These are phyloP conservation scores for Glycyrrhiza uralensis DNA, from an alignment of 306 rosid genomes.

Conservation along the genomic window DNA sequence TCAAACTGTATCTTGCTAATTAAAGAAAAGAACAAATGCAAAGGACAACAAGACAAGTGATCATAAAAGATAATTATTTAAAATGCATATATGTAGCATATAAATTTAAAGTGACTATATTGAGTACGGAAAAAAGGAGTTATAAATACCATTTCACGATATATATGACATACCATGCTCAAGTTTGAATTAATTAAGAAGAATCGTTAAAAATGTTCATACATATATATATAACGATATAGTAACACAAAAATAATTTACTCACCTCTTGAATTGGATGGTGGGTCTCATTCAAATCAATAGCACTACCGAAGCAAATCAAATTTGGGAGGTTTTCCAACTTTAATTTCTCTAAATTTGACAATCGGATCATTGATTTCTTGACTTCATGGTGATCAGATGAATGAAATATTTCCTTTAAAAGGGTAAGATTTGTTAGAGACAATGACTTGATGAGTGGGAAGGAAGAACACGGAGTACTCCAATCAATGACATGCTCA, in stretches of 20 bases:
- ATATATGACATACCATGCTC: no score
- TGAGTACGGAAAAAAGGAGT: no score
- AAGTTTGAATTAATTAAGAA: no score
- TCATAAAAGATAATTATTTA: no score
- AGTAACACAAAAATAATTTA: background rate
- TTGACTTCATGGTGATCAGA: background rate
- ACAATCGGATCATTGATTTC: background rate
- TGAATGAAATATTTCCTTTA: background rate
- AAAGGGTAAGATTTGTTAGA: background rate
- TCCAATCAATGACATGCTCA: background rate
- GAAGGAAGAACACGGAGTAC: background rate
- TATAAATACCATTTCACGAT: no score
- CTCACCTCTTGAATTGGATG: background rate
- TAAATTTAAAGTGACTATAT: no score
- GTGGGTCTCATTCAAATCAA: background rate
- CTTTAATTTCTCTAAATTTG: background rate
- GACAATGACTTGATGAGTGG: background rate
- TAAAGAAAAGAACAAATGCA: no score
- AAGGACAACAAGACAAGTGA: no score
- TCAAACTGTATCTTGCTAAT: no score
- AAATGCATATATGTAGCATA: no score
- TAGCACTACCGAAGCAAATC: background rate
- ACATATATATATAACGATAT: no score
- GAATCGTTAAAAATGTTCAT: no score
- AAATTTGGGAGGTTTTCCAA: background rate